Evolutionary conservation across 176 grass and related monocot species (phyloP), one percentile per base, ranked within the genome.

Genomic region (Musa schizocarpa): DNA sequence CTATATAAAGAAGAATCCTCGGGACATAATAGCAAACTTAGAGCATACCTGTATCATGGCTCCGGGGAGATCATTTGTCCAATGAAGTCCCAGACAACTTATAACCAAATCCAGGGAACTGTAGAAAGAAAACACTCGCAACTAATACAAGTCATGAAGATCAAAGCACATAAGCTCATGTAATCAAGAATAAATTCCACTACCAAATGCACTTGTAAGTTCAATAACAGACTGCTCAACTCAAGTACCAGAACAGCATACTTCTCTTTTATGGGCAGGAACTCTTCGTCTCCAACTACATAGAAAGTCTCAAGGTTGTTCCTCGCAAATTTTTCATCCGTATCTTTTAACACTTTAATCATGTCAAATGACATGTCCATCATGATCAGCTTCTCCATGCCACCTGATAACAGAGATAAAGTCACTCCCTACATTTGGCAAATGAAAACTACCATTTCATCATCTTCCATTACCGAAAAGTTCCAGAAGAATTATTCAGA

Each of bases 41-140:
- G 26, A 5, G 67, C 69, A 55, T 80, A 91, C 94, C 82, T 98
- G 90, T 91, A 98, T 89, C 94, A 98, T 98, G 54, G 94, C 86
- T 85, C 90, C 90, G 81, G 88, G 94, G 62, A 93, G 78, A 89
- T 98, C 94, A 89, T 93, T 98, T 69, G 90, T 98, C 94, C 94
- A 93, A 83, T 98, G 94, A 82, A 98, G 90, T 26, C 94, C 94
- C 74, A 98, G 80, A 84, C 94, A 93, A 81, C 88, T 93, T 78
- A 98, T 78, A 70, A 93, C 82, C 82, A 89, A 84, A 81, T 98
- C 94, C 88, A 89, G 81, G 1, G 90, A 98, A 66, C 94, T 98
- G 88, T 53, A 89, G 26, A 79, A 79, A 49, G 16, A 54, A 54
- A 71, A 70, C 29, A 73, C 7, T 2, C n/a, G 76, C 54, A 75